Percentiles rank a stretch among this genome's conserved stretches.
These are phyloP conservation scores for Paralagenidium karlingii DNA, from an alignment of 352 stramenopile species.

Conservation along the genomic window DNA sequence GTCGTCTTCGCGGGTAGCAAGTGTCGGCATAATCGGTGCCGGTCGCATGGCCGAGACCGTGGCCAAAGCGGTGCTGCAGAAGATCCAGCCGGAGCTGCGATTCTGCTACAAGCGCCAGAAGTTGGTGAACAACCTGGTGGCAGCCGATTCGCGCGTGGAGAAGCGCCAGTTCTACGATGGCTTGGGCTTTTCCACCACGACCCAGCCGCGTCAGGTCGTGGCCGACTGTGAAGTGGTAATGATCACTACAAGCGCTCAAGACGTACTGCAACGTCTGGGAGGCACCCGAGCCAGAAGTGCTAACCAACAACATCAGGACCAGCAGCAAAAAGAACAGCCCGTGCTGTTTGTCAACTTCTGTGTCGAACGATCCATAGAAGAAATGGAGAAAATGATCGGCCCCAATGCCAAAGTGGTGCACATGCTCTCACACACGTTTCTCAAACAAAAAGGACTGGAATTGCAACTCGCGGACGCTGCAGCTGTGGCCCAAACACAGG, in stretches of 20 bases:
- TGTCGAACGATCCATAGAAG: constrained; percentile 34
- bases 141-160: constrained; percentile 40
- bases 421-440: constrained; percentile 51
- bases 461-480: too few relatives aligned
- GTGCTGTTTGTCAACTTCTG: constrained; percentile 63
- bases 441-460: constrained; percentile 38
- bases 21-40: constrained; percentile 62
- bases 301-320: constrained; percentile 3
- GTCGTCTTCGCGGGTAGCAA: constrained; percentile 20
- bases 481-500: constrained; percentile 32
- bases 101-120: constrained; percentile 69
- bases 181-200: constrained; percentile 54
- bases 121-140: constrained; percentile 51
- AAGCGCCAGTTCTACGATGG: constrained; percentile 39
- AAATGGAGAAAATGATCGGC: constrained; percentile 41
- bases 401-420: constrained; percentile 57
- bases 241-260: constrained; percentile 33
- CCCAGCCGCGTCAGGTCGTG: constrained; percentile 38
- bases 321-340: constrained; percentile 13
- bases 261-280: constrained; percentile 22
- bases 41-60: constrained; percentile 46
- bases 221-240: constrained; percentile 61
- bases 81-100: constrained; percentile 37
- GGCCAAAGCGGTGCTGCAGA: constrained; percentile 44
- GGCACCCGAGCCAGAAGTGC: background rate